These are phyloP conservation scores for Globisporangium solare DNA, from an alignment of 352 stramenopile genomes.

Conservation along the genomic window DNA sequence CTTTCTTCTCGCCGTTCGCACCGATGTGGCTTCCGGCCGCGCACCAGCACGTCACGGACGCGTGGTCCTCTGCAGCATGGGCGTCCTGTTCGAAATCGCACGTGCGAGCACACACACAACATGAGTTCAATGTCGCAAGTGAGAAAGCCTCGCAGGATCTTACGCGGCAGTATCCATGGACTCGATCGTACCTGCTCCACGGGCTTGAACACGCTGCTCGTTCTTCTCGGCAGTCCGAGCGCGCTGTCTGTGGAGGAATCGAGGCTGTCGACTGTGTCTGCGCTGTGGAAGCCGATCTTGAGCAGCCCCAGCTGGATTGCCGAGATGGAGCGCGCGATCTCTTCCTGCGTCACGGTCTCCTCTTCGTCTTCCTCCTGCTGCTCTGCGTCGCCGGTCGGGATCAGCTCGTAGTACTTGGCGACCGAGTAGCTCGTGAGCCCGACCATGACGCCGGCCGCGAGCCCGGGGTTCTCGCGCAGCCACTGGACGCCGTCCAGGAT, in stretches of 20 bases:
- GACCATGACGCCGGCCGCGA: slow-evolving; percentile 59
- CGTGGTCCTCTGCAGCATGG: slow-evolving; percentile 2
- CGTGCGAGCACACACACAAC: neutral
- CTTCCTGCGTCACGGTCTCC: slow-evolving; percentile 27
- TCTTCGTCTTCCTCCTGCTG: slow-evolving; percentile 27
- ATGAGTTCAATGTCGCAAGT: no score
- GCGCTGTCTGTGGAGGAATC: slow-evolving; percentile 26
- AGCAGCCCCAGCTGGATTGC: slow-evolving; percentile 39
- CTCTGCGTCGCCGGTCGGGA: slow-evolving; percentile 18
- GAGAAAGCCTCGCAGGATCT: no score
- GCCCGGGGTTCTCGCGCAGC: slow-evolving; percentile 58
- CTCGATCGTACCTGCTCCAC: slow-evolving; percentile 21
- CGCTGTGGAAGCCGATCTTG: slow-evolving; percentile 19
- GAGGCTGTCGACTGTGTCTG: slow-evolving; percentile 25
- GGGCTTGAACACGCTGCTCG: slow-evolving; percentile 40
- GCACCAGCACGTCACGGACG: slow-evolving; percentile 20
- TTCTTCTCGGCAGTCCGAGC: slow-evolving; percentile 25
- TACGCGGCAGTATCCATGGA: neutral
- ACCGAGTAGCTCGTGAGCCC: slow-evolving; percentile 67
- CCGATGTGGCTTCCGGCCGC: slow-evolving; percentile 12
- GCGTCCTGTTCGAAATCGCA: slow-evolving; percentile 3
- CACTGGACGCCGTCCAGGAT: slow-evolving; percentile 60
- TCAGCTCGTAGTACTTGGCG: slow-evolving; percentile 56
- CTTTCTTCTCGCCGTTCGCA: slow-evolving; percentile 9
- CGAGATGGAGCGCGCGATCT: slow-evolving; percentile 49